These are phyloP conservation scores for Colletotrichum coccodes DNA, from an alignment of 2,329 filamentous ascomycete genomes.

Conservation along the genomic window DNA sequence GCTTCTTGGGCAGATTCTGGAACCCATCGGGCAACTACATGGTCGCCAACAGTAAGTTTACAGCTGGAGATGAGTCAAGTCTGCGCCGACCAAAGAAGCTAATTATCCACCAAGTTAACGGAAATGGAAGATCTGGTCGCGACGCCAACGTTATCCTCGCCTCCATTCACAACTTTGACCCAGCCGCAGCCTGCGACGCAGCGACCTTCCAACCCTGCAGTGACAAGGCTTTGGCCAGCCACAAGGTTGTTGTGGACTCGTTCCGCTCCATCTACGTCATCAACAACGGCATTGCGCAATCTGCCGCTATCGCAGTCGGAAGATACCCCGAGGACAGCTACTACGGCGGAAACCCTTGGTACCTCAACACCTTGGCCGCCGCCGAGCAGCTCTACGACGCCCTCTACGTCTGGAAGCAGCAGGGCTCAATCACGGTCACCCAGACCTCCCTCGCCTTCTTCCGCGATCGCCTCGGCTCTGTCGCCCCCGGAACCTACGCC, in stretches of 20 bases:
- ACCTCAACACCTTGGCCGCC: conserved; percentile 78
- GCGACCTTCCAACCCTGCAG: conserved; percentile 84
- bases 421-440: conserved; percentile 72
- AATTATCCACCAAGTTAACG: conserved; percentile 54
- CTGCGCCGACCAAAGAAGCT: neutral
- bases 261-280: conserved; percentile 77
- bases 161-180: conserved; percentile 77
- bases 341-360: conserved; percentile 85
- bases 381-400: conserved; percentile 86
- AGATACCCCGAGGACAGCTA: conserved; percentile 80
- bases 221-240: conserved; percentile 75
- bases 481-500: conserved; percentile 71
- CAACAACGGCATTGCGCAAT: conserved; percentile 72
- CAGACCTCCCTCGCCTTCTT: conserved; percentile 77
- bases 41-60: conserved; percentile 70
- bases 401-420: conserved; percentile 74
- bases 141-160: conserved; percentile 77
- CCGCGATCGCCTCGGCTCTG: conserved; percentile 67
- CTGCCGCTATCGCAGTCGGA: conserved; percentile 70
- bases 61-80: too few species aligned
- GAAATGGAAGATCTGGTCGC: conserved; percentile 71
- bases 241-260: conserved; percentile 79
- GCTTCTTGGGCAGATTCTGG: conserved; percentile 83
- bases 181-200: conserved; percentile 71
- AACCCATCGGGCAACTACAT: conserved; percentile 64